A percentile compares a stretch with the other conserved stretches of the same genome.
Conservation (phyloP, 768 basidiomycete genomes). For the Tulasnella calospora region DNA sequence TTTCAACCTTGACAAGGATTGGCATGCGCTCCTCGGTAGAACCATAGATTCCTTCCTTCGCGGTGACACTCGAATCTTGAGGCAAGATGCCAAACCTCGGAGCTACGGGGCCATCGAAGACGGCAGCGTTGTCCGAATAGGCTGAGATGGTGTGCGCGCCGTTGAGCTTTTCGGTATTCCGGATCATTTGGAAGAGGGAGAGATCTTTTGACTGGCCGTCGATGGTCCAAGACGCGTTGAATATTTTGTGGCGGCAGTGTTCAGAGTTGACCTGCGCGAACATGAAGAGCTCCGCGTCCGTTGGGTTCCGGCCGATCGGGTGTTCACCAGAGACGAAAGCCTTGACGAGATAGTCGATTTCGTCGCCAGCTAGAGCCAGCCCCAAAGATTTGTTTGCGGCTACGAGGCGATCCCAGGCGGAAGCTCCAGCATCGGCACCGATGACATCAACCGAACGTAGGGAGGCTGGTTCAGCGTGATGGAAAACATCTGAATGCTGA, state of each 20-base stretch:
- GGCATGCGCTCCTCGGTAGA: slow-evolving; percentile 66
- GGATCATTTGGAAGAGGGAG: slow-evolving; percentile 94
- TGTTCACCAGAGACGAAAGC: slow-evolving; percentile 72
- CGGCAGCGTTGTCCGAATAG: slow-evolving; percentile 97
- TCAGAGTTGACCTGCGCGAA: slow-evolving; percentile 99
- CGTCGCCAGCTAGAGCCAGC: slow-evolving; percentile 81
- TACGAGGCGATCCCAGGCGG: slow-evolving; percentile 59
- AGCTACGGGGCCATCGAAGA: slow-evolving; percentile 70
- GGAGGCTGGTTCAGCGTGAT: slow-evolving; percentile 57
- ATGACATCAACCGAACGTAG: slow-evolving; percentile 66
- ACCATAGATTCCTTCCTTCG: slow-evolving; percentile 45
- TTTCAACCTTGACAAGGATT: slow-evolving; percentile 95
- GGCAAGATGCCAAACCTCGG: slow-evolving; percentile 62
- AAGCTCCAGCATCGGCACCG: slow-evolving; percentile 33
- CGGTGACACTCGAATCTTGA: slow-evolving; percentile 31
- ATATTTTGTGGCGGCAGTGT: slow-evolving; percentile 98
- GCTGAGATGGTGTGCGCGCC: slow-evolving; percentile 83
- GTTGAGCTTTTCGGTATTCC: slow-evolving; percentile 82
- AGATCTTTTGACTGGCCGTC: slow-evolving; percentile 59
- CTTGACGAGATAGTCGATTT: slow-evolving; percentile 86
- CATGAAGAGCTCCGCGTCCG: slow-evolving; percentile 99
- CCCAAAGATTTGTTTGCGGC: slow-evolving; percentile 80
- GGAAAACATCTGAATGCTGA: slow-evolving; percentile 45
- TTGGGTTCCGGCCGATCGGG: slow-evolving; percentile 76
- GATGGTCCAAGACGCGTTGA: slow-evolving; percentile 95